phyloP scores from a whole-genome alignment of 1,284 basidiomycete species.

The Melanopsichium pennsylvanicum region DNA sequence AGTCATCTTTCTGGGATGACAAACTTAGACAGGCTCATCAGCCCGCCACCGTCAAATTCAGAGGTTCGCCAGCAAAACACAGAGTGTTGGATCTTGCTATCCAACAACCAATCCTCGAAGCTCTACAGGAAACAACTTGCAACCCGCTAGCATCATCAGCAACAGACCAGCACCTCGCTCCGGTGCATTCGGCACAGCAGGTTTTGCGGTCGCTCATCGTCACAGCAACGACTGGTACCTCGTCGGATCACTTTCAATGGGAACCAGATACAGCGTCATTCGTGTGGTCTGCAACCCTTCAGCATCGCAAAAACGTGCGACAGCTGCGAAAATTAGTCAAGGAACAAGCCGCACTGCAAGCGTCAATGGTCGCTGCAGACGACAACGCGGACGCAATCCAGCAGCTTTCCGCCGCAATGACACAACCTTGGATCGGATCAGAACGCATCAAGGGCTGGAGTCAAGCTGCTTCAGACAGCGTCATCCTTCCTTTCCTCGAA shows the following conservation, averaged over 20 bases:
- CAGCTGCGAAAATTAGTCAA: slow-evolving; percentile 20
- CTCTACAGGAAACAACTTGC: slow-evolving; percentile 13
- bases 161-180: slow-evolving; percentile 24
- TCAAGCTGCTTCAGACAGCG: slow-evolving; percentile 26
- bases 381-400: background rate
- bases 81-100: slow-evolving; percentile 22
- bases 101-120: slow-evolving; percentile 13
- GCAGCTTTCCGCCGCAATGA: slow-evolving; percentile 5
- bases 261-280: slow-evolving; percentile 29
- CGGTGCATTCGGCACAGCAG: slow-evolving; percentile 21
- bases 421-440: slow-evolving; percentile 28
- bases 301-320: slow-evolving; percentile 13
- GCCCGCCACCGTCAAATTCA: slow-evolving; percentile 20
- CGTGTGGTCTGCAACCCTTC: slow-evolving; percentile 30
- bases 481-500: slow-evolving; percentile 35
- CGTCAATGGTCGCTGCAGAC: slow-evolving; percentile 11
- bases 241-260: slow-evolving; percentile 49
- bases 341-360: slow-evolving; percentile 22
- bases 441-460: slow-evolving; percentile 44
- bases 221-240: slow-evolving; percentile 36
- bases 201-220: slow-evolving; percentile 30
- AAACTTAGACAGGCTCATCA: background rate
- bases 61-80: slow-evolving; percentile 15
- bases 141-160: background rate
- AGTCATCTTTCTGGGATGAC: slow-evolving; percentile 26